A percentile compares a stretch with the other conserved stretches of the same genome.
These are phyloP conservation scores for Metschnikowia aberdeeniae DNA, from an alignment of 805 yeast species.

Conservation along the genomic window DNA sequence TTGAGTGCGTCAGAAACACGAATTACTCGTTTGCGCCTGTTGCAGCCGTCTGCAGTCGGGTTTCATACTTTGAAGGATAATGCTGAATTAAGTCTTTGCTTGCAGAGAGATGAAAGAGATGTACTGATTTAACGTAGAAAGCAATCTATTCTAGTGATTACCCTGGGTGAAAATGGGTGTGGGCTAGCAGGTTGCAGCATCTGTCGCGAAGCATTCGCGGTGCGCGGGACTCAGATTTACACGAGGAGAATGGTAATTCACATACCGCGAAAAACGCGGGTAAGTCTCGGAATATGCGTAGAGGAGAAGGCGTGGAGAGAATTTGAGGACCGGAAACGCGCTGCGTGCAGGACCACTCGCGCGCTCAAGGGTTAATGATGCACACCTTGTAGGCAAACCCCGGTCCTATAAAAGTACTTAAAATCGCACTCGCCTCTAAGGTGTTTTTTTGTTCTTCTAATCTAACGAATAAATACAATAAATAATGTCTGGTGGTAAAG, in stretches of 20 bases:
- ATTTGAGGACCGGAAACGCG: constrained; percentile 8
- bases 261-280: constrained; percentile 12
- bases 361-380: constrained; percentile 6
- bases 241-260: constrained; percentile 6
- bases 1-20: background rate
- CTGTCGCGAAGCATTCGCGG: constrained; percentile 1
- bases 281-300: constrained; percentile 14
- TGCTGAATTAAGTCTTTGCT: no score
- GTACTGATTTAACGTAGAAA: no score
- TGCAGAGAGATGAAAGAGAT: no score
- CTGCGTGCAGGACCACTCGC: constrained; percentile 10
- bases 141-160: no score
- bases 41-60: background rate
- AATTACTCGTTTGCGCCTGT: background rate
- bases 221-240: constrained; percentile 5
- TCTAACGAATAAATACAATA: constrained; percentile 8
- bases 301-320: constrained; percentile 13
- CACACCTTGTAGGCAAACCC: constrained; percentile 5
- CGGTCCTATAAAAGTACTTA: constrained; percentile 7
- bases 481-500: constrained; percentile 24
- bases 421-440: constrained; percentile 7
- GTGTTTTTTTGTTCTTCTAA: constrained; percentile 3
- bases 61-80: no score
- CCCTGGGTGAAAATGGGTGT: background rate
- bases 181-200: background rate